Evolutionary conservation across 768 basidiomycete genomes (phyloP), one percentile per base, ranked within the genome.

Genomic region (Panaeolus cyanescens): DNA sequence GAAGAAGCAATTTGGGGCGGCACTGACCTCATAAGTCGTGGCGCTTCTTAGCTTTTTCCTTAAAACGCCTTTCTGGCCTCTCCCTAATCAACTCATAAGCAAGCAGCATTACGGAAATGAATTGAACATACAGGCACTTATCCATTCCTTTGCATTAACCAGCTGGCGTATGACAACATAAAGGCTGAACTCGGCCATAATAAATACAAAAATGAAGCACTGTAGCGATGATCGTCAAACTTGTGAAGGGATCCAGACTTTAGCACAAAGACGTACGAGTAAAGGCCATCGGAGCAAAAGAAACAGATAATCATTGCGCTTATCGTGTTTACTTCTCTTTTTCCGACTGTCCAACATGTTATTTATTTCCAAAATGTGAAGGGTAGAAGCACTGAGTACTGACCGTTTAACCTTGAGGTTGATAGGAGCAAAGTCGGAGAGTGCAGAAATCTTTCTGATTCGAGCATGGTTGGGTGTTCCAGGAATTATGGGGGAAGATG

Each of bases 61-160:
- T 3, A 99, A 75, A 15, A 82, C 71, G 2, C 93, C 93, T 68
- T 93, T 95, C 62, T 85, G 81, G 7, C 96, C 96, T 57, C 93
- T 78, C 93, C 95, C 93, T 95, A 71, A 79, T 65, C 31, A 55
- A 54, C 30, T 53, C n/a, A 56, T 58, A 20, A 56, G 22, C n/a
- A 22, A 7, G 15, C 31, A 4, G 8, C 3, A 54, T 39, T 25
- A 32, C 36, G 34, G 19, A 19, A 25, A 2, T 12, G 3, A 12
- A 39, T 59, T n/a, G 13, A 5, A 64, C 79, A 55, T 70, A 95
- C 95, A 98, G 53, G 94, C 94, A 25, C 90, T 86, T 42, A 96
- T 71, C 86, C 89, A 98, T 75, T 99, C 96, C 71, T 97, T 93
- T 4, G 92, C 83, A 70, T 98, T 98, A 40, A 99, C 97, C 17